phyloP scores from a whole-genome alignment of 345 rosid species.

The Populus davidiana region DNA sequence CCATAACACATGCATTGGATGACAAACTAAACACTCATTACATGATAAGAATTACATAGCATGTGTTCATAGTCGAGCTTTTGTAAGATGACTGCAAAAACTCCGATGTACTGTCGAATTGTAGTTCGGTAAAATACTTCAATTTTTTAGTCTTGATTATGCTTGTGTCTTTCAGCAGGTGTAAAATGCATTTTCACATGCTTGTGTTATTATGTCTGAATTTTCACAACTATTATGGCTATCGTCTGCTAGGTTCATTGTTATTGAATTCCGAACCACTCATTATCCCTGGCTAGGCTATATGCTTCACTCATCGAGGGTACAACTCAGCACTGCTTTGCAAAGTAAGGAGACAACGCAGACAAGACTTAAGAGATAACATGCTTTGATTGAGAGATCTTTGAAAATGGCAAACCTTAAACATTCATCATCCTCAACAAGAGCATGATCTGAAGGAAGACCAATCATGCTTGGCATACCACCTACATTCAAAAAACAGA shows the following conservation, averaged over 20 bases:
- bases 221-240: neutral
- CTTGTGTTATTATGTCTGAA: too few species aligned
- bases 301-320: neutral
- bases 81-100: too few species aligned
- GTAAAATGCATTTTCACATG: too few species aligned
- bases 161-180: too few species aligned
- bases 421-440: constrained; percentile 77
- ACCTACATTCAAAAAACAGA: constrained; percentile 34
- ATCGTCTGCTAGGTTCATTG: neutral
- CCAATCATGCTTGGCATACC: constrained; percentile 84
- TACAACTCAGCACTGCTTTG: neutral
- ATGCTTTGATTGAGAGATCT: neutral
- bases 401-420: constrained; percentile 49
- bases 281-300: neutral
- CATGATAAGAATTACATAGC: neutral
- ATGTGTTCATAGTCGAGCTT: neutral
- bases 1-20: too few species aligned
- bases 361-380: neutral
- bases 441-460: constrained; percentile 87
- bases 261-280: neutral
- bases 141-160: too few species aligned
- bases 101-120: neutral
- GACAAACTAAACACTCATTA: too few species aligned
- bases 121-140: neutral
- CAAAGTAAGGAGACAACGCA: neutral